Percentiles rank a stretch among this genome's conserved stretches.
Evolutionary conservation across 805 yeast genomes (phyloP).

Genomic region (Yarrowia yakushimensis): DNA sequence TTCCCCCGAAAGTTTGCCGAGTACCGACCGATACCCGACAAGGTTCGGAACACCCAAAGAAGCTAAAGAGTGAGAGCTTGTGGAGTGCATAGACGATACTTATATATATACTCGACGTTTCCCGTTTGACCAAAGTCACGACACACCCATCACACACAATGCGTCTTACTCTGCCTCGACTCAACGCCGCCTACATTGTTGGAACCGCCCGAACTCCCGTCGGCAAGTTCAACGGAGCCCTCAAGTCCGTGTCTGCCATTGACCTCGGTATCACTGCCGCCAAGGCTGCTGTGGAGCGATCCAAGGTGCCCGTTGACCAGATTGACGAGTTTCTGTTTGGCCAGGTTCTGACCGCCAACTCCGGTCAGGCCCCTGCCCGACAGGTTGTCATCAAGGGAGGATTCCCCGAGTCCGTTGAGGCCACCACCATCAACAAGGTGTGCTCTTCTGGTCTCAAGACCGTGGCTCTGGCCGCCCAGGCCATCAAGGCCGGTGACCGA

Average conservation of each 20-base stretch:
- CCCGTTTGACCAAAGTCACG: background rate
- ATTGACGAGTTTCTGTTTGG: conserved; percentile 91
- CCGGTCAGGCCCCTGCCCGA: conserved; percentile 96
- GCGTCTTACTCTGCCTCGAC: conserved; percentile 24
- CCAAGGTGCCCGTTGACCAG: conserved; percentile 66
- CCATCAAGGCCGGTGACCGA: conserved; percentile 77
- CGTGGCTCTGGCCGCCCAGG: conserved; percentile 80
- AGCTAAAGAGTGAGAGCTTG: background rate
- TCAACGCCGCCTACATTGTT: conserved; percentile 66
- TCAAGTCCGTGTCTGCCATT: conserved; percentile 64
- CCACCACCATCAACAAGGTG: conserved; percentile 89
- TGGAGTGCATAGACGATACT: background rate
- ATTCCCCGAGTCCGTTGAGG: conserved; percentile 71
- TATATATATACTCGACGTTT: conserved; percentile 11
- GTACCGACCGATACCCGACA: conserved; percentile 25
- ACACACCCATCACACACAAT: conserved; percentile 4
- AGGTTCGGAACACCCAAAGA: background rate
- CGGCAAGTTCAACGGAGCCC: conserved; percentile 84
- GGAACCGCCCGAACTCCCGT: conserved; percentile 90
- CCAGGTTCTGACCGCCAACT: conserved; percentile 83
- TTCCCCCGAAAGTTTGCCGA: conserved; percentile 20
- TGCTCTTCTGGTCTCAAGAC: conserved; percentile 95
- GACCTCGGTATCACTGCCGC: conserved; percentile 89
- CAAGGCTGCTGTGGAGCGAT: conserved; percentile 76
- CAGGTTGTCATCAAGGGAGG: conserved; percentile 92